Evolutionary conservation across 139 green algal genomes (phyloP).

Genomic region (Limnomonas spitsbergensis): DNA sequence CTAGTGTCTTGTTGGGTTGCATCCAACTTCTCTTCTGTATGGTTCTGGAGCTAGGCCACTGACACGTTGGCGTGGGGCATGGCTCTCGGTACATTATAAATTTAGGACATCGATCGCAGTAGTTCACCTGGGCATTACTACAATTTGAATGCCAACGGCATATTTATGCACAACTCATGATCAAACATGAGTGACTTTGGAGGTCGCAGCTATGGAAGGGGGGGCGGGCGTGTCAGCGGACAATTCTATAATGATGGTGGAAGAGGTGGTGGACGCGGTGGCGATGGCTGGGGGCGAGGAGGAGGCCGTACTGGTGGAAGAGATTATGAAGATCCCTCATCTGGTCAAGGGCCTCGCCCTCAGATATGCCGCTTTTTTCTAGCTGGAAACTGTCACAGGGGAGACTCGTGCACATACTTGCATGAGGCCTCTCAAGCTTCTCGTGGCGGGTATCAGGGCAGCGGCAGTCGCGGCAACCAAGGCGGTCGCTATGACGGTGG

Average conservation of each 20-base stretch:
- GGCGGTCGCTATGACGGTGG: neutral
- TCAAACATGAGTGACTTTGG: conserved; percentile 1
- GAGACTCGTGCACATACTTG: neutral
- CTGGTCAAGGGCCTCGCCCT: neutral
- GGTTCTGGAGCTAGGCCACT: too few relatives aligned
- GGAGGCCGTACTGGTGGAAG: too few relatives aligned
- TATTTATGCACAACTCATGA: too few relatives aligned
- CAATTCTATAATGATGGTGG: neutral
- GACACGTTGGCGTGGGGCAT: too few relatives aligned
- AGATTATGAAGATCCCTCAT: neutral
- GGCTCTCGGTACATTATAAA: too few relatives aligned
- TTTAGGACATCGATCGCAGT: too few relatives aligned
- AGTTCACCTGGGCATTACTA: too few relatives aligned
- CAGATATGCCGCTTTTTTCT: neutral
- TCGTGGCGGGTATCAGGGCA: neutral
- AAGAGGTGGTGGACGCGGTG: neutral
- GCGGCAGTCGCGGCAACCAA: neutral
- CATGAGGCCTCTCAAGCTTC: neutral
- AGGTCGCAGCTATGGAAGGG: neutral
- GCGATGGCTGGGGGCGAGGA: neutral
- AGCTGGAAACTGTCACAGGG: neutral
- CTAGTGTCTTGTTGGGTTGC: too few relatives aligned
- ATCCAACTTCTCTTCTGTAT: too few relatives aligned
- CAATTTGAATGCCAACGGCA: too few relatives aligned
- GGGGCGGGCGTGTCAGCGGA: neutral